Percentiles rank a stretch among this genome's conserved stretches.
Conservation (phyloP, 495 filamentous ascomycete species). For the Penicillium tannophilum region DNA sequence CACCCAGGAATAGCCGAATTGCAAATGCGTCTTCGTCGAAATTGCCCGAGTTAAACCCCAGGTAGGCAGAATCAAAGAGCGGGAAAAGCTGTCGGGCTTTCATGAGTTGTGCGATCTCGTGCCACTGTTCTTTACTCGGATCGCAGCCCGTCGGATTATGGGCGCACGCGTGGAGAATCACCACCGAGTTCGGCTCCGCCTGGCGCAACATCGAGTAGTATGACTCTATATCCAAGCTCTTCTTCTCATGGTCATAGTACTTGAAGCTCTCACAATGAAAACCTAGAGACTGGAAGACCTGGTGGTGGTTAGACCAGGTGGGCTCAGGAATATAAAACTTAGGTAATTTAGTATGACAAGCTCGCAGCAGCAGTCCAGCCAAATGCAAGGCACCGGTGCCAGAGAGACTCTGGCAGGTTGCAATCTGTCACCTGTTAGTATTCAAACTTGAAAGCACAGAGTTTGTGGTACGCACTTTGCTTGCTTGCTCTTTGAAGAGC, state of each 20-base stretch:
- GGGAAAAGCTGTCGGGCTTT: slow-evolving; percentile 39
- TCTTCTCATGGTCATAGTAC: slow-evolving; percentile 29
- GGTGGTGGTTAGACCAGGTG: slow-evolving; percentile 46
- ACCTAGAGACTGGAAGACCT: slow-evolving; percentile 37
- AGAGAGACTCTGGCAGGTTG: slow-evolving; percentile 69
- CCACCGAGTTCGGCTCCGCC: slow-evolving; percentile 29
- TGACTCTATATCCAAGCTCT: slow-evolving; percentile 23
- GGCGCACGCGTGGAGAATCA: slow-evolving; percentile 49
- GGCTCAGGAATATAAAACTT: slow-evolving; percentile 36
- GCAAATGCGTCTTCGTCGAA: slow-evolving; percentile 46
- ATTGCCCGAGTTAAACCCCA: slow-evolving; percentile 46
- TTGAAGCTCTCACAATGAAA: slow-evolving; percentile 28
- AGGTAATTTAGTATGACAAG: slow-evolving; percentile 17
- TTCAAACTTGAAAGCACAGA: no score
- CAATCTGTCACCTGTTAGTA: slow-evolving; percentile 16
- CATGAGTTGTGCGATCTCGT: slow-evolving; percentile 33
- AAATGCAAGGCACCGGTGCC: slow-evolving; percentile 84
- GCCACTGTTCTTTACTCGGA: slow-evolving; percentile 44
- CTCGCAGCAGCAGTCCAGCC: slow-evolving; percentile 71
- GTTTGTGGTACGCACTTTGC: slow-evolving; percentile 10
- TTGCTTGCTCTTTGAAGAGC: slow-evolving; percentile 11
- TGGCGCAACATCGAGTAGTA: slow-evolving; percentile 22
- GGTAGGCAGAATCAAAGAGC: slow-evolving; percentile 49
- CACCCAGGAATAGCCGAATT: slow-evolving; percentile 39
- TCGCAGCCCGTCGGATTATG: slow-evolving; percentile 53